Evolutionary conservation across 495 filamentous ascomycete species (phyloP).

Genomic region (Penicillium taxi): DNA sequence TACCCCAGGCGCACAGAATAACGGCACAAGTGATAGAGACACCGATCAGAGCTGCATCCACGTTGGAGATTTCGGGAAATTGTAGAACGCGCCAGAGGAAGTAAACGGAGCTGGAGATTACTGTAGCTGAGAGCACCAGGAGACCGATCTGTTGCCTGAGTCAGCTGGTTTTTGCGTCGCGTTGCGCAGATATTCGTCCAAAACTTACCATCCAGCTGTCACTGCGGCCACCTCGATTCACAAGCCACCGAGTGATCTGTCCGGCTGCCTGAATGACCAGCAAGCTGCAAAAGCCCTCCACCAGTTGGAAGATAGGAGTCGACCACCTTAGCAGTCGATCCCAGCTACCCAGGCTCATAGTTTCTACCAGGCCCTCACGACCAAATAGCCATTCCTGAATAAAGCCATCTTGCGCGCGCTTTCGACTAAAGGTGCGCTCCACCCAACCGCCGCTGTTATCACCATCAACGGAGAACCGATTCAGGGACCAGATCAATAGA

Average conservation of each 20-base stretch:
- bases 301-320: conserved; percentile 89
- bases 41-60: conserved; percentile 91
- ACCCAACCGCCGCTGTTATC: conserved; percentile 67
- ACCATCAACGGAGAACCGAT: conserved; percentile 83
- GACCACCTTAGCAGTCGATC: conserved; percentile 84
- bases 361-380: conserved; percentile 67
- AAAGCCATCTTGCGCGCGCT: conserved; percentile 53
- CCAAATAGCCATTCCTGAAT: conserved; percentile 81
- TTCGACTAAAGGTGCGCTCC: conserved; percentile 65
- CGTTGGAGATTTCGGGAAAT: conserved; percentile 86
- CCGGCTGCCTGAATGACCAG: conserved; percentile 92
- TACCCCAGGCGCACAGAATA: conserved; percentile 89
- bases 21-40: conserved; percentile 84
- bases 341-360: conserved; percentile 74
- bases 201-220: conserved; percentile 91
- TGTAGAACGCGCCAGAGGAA: conserved; percentile 91
- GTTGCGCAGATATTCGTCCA: neutral
- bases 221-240: conserved; percentile 76
- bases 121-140: conserved; percentile 75
- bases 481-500: conserved; percentile 88
- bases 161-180: conserved; percentile 16
- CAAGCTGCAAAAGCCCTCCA: conserved; percentile 92
- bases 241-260: conserved; percentile 91
- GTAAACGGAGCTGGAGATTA: conserved; percentile 90
- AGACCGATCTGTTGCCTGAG: conserved; percentile 62